Evolutionary conservation across 106 monocot species (phyloP).

Genomic region (Narthecium ossifragum): DNA sequence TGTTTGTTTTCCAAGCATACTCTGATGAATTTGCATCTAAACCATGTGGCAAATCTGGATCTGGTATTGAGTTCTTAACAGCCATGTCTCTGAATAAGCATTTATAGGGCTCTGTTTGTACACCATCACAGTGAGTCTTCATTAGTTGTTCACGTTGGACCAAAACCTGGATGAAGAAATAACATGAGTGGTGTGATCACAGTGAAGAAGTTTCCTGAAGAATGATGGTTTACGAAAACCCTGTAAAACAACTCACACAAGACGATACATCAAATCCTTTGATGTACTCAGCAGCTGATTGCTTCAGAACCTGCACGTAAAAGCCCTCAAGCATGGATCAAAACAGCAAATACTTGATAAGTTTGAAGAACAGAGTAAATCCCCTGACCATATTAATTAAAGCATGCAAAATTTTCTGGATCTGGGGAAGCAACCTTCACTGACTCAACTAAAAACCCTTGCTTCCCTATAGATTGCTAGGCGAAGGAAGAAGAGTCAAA

Average conservation of each 20-base stretch:
- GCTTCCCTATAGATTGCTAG: too few relatives aligned
- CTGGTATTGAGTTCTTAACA: conserved; percentile 58
- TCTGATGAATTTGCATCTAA: conserved; percentile 37
- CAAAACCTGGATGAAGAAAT: conserved; percentile 33
- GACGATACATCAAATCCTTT: conserved; percentile 70
- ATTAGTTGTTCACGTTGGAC: conserved; percentile 47
- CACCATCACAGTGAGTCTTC: conserved; percentile 21
- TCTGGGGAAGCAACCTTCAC: too few relatives aligned
- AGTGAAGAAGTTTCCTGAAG: not conserved
- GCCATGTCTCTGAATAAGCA: conserved; percentile 36
- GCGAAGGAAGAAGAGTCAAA: too few relatives aligned
- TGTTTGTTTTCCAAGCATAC: conserved; percentile 26
- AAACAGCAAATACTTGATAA: too few relatives aligned
- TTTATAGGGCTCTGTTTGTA: conserved; percentile 19
- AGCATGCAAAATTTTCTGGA: too few relatives aligned
- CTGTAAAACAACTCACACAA: conserved; percentile 64
- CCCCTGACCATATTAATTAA: too few relatives aligned
- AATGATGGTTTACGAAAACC: not conserved
- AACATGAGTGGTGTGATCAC: not conserved
- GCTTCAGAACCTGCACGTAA: conserved; percentile 53
- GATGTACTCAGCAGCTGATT: conserved; percentile 59
- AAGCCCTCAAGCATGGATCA: not conserved
- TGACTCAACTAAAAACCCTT: too few relatives aligned
- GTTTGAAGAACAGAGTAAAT: too few relatives aligned
- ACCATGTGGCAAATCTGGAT: conserved; percentile 48